Evolutionary conservation across 2,329 filamentous ascomycete species (phyloP).

Genomic region (Pyricularia pennisetigena): DNA sequence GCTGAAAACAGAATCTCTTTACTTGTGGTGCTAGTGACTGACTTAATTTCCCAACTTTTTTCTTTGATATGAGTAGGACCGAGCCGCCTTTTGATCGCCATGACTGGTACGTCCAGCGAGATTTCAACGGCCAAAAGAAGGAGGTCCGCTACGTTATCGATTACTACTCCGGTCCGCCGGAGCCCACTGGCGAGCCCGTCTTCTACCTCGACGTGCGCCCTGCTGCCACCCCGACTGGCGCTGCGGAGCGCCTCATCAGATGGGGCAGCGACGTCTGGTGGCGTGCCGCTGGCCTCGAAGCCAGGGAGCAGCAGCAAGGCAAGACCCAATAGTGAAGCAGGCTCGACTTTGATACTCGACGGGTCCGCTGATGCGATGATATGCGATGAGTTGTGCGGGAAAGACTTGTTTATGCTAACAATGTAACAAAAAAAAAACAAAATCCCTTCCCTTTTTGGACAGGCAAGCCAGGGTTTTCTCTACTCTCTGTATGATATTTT

Average conservation of each 20-base stretch:
- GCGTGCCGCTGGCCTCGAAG: slow-evolving; percentile 67
- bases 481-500: neutral
- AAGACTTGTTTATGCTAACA: neutral
- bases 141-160: slow-evolving; percentile 94
- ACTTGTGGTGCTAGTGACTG: neutral
- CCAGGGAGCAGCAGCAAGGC: slow-evolving; percentile 28
- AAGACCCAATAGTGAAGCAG: neutral
- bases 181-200: slow-evolving; percentile 80
- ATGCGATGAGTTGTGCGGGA: neutral
- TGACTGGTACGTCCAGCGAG: slow-evolving; percentile 86
- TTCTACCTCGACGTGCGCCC: slow-evolving; percentile 94
- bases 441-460: neutral
- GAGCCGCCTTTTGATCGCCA: slow-evolving; percentile 92
- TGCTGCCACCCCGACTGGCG: slow-evolving; percentile 70
- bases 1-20: neutral
- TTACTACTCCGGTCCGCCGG: slow-evolving; percentile 79
- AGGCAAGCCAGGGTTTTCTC: neutral
- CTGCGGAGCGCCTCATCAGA: slow-evolving; percentile 71
- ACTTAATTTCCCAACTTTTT: neutral
- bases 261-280: slow-evolving; percentile 96
- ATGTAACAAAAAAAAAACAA: neutral
- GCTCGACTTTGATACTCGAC: neutral
- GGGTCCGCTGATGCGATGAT: neutral
- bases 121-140: slow-evolving; percentile 54
- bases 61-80: slow-evolving; percentile 34